Conservation (phyloP, 2,329 filamentous ascomycete genomes). For the Fusarium pseudocircinatum region DNA sequence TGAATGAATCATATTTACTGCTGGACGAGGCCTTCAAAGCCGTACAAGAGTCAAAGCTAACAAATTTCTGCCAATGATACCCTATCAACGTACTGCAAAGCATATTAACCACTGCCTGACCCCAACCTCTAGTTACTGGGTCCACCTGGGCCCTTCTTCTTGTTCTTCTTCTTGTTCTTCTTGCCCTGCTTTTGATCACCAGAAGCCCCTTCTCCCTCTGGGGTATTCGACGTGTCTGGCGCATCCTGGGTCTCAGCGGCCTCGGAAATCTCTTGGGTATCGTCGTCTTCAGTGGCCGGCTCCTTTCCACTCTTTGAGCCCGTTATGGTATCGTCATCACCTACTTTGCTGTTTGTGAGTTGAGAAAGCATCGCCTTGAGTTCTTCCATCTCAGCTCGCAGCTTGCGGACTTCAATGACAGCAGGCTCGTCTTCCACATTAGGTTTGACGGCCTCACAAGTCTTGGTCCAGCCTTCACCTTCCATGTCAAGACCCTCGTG, state of each 20-base stretch:
- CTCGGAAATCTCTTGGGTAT: slow-evolving; percentile 19
- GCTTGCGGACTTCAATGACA: slow-evolving; percentile 72
- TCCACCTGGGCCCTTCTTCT: slow-evolving; percentile 39
- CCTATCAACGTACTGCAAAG: neutral
- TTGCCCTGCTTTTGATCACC: slow-evolving; percentile 30
- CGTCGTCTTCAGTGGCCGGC: slow-evolving; percentile 9
- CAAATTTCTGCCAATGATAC: neutral
- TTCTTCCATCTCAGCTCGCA: slow-evolving; percentile 67
- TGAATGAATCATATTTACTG: neutral
- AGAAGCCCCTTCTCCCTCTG: slow-evolving; percentile 23
- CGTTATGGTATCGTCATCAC: neutral
- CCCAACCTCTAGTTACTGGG: slow-evolving; percentile 18
- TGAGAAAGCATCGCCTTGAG: slow-evolving; percentile 60
- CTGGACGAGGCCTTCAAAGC: neutral
- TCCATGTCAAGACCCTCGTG: slow-evolving; percentile 79
- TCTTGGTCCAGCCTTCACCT: slow-evolving; percentile 84
- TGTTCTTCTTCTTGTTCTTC: slow-evolving; percentile 43
- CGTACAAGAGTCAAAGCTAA: neutral
- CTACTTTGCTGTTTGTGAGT: slow-evolving; percentile 39
- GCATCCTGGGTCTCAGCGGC: slow-evolving; percentile 21
- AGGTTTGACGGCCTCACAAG: slow-evolving; percentile 77
- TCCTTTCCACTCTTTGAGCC: slow-evolving; percentile 10
- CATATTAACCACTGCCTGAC: neutral
- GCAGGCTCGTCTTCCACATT: slow-evolving; percentile 84
- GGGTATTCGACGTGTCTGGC: slow-evolving; percentile 17